Evolutionary conservation across 257 asterid genomes (phyloP), one percentile per base, ranked within the genome.

Genomic region (Ligustrum vulgare): DNA sequence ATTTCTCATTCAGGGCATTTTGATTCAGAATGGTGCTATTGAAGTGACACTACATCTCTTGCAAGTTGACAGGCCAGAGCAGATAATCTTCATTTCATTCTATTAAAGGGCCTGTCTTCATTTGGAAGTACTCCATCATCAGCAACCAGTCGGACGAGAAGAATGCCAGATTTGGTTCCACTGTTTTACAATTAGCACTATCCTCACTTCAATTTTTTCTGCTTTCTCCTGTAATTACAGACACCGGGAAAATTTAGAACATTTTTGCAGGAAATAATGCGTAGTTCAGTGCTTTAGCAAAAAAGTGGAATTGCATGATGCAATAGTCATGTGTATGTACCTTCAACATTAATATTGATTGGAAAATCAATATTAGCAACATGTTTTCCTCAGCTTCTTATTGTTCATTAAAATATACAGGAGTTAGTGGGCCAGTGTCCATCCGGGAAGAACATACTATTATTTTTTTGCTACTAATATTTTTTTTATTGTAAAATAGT

Each of bases 211-310:
- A 66, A 58, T 69, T 73, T 87, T 78, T 82, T 75, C 85, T 80
- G 75, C 83, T 81, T 83, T 89, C 67, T 84, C 89, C 86, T 92
- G 97, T 92, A 88, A 89, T 92, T 89, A 88, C 87, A 75, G 81
- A 75, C 76, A 72, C 79, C 75, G 78, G 85, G 90, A 68, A 82
- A 83, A 83, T 85, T 78, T 86, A 88, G 90, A 89, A 81, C 91
- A 94, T 96, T 92, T 94, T 94, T 94, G 97, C 91, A 86, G 91
- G 93, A 91, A 91, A 89, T 87, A 91, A 92, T 86, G 85, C 85
- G 87, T 87, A 86, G 97, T 78, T 80, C 85, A 84, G 92, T 82
- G 78, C 80, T 80, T 82, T 78, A 86, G 91, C 73, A 80, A 86
- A 79, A 82, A 75, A 91, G 89, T 86, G 86, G 84, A 80, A 73